Base-by-base conservation (phyloP, 345 rosid genomes). In the Citrus maxima region DNA sequence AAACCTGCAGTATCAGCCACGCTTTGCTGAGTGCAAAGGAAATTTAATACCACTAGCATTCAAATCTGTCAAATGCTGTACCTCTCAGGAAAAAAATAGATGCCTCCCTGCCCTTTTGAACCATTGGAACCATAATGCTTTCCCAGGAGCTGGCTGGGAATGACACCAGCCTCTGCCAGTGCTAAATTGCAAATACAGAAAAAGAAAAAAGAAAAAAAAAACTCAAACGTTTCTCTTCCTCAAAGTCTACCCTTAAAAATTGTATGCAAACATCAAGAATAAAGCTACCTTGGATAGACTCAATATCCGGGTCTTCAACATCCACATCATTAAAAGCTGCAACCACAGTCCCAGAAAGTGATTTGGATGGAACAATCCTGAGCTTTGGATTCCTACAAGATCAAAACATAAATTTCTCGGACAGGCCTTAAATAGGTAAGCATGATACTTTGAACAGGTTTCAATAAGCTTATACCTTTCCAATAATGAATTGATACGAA, bases 81-180 rank as follows among this genome's bases (percentile, higher is more conserved):
- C 98, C 91, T 90, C 71, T 92, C 91, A 73, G 99, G 97, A 65
- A 62, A 78, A 84, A 93, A 91, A 69, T 74, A 76, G 73, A 60
- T 6, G 74, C 69, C 72, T 37, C 42, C 78, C 30, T 71, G 78
- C 35, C 74, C 86, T 72, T 87, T 71, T 49, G 83, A 83, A 46
- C 75, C 75, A 49, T 83, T 62, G 55, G 84, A 78, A 77, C 67
- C 30, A 68, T 83, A 80, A 78, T 63, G 79, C n/a, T 8, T 74
- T 30, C 67, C 61, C 2, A 80, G 78, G 18, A 93, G 80, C 84
- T 90, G 88, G 90, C 98, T 91, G 73, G 86, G 85, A 76, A 86
- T 76, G 68, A 93, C 79, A 68, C 99, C 97, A 76, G 91, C 90
- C 90, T 93, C 99, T 10, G 97, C 99, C 63, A 92, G 81, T 72